A percentile compares a stretch with the other conserved stretches of the same genome.
phyloP scores from a whole-genome alignment of 768 basidiomycete genomes.

The Lyophyllum decastes region DNA sequence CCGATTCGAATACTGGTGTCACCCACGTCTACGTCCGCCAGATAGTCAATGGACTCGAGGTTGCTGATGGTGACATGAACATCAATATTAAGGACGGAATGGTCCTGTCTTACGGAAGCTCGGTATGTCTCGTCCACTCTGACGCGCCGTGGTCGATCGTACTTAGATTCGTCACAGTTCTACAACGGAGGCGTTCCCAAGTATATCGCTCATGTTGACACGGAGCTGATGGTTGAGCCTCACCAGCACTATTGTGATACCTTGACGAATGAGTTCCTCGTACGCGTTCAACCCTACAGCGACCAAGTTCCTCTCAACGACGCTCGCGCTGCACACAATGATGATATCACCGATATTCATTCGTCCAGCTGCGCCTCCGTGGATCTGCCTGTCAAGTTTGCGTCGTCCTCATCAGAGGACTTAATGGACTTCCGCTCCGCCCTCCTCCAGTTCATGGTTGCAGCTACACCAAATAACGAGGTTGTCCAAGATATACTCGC shows the following conservation, averaged over 20 bases:
- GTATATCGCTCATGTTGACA: slow-evolving; percentile 29
- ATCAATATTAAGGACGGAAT: slow-evolving; percentile 85
- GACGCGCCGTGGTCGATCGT: too few species aligned
- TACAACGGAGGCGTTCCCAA: slow-evolving; percentile 61
- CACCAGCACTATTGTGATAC: slow-evolving; percentile 57
- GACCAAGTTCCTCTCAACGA: slow-evolving; percentile 39
- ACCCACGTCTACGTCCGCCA: slow-evolving; percentile 91
- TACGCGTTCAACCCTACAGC: slow-evolving; percentile 27
- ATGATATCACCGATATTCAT: slow-evolving; percentile 47
- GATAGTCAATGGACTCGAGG: slow-evolving; percentile 81
- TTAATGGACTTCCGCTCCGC: slow-evolving; percentile 51
- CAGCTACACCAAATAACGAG: slow-evolving; percentile 58
- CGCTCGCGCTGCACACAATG: slow-evolving; percentile 18
- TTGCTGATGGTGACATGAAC: slow-evolving; percentile 90
- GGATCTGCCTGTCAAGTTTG: slow-evolving; percentile 38
- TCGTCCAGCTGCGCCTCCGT: slow-evolving; percentile 60
- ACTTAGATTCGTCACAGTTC: slow-evolving; percentile 52
- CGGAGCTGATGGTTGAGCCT: slow-evolving; percentile 27
- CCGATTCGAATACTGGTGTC: slow-evolving; percentile 82
- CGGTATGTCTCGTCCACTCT: slow-evolving; percentile 47
- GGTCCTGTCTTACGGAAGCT: slow-evolving; percentile 86
- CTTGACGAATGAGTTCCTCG: slow-evolving; percentile 37
- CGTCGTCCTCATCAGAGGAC: slow-evolving; percentile 22
- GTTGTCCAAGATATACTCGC: slow-evolving; percentile 50
- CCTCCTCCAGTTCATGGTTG: slow-evolving; percentile 78